Percentiles rank a stretch among this genome's conserved stretches.
Conservation (phyloP, 805 yeast genomes). For the Wickerhamomyces bovis region DNA sequence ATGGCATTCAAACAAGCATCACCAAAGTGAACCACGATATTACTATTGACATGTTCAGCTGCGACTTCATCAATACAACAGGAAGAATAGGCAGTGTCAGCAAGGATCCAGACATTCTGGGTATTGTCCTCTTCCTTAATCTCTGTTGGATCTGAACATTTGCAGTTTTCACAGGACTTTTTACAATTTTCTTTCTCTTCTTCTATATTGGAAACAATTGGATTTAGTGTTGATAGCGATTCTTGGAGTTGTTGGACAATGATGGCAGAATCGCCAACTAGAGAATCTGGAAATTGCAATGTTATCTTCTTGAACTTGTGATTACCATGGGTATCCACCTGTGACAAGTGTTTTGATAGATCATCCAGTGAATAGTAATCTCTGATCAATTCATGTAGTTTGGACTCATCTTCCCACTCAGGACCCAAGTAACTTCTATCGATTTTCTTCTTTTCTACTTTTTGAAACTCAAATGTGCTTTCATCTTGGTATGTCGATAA, state of each 20-base stretch:
- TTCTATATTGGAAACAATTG: background rate
- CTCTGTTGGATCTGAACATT: slow-evolving; percentile 20
- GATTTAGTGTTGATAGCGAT: slow-evolving; percentile 2
- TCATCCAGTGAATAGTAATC: slow-evolving; percentile 52
- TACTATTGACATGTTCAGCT: slow-evolving; percentile 85
- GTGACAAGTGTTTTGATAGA: slow-evolving; percentile 34
- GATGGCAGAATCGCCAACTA: slow-evolving; percentile 73
- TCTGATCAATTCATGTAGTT: slow-evolving; percentile 30
- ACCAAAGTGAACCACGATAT: slow-evolving; percentile 86
- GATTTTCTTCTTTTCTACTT: slow-evolving; percentile 25
- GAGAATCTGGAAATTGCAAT: slow-evolving; percentile 82
- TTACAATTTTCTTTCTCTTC: slow-evolving; percentile 14
- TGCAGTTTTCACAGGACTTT: slow-evolving; percentile 17
- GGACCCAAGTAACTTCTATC: slow-evolving; percentile 28
- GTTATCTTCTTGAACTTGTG: slow-evolving; percentile 50
- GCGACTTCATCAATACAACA: slow-evolving; percentile 98
- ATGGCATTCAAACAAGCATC: slow-evolving; percentile 88
- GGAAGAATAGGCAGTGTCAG: slow-evolving; percentile 92
- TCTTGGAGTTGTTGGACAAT: slow-evolving; percentile 52
- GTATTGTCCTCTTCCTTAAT: background rate
- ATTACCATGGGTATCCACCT: slow-evolving; percentile 24
- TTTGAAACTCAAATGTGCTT: slow-evolving; percentile 42
- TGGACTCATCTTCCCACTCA: slow-evolving; percentile 18
- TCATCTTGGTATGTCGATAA: slow-evolving; percentile 73
- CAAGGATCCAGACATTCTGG: slow-evolving; percentile 69